phyloP scores from a whole-genome alignment of 2,329 filamentous ascomycete genomes.

The Gnomoniopsis sp. region DNA sequence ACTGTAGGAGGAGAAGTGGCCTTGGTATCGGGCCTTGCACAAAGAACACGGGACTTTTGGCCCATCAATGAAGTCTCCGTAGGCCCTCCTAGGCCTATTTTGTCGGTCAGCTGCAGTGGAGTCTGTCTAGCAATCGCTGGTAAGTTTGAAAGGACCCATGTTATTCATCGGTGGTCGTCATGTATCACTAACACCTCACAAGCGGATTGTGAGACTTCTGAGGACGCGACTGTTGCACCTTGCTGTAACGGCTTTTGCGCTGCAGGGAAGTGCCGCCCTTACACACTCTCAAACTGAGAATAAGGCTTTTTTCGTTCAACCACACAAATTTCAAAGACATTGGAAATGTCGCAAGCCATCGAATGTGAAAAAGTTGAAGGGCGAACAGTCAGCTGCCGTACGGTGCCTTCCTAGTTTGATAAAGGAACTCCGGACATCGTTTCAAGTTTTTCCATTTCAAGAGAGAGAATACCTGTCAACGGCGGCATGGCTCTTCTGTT shows the following conservation, averaged over 20 bases:
- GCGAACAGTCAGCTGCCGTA: no score
- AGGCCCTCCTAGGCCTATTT: constrained; percentile 7
- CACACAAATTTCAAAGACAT: neutral
- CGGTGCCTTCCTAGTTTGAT: no score
- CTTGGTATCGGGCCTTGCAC: neutral
- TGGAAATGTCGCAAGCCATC: neutral
- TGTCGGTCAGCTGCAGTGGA: constrained; percentile 10
- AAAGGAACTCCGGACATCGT: no score
- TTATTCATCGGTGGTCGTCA: neutral
- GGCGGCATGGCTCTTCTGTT: no score
- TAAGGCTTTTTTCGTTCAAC: neutral
- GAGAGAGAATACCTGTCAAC: no score
- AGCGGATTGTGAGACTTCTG: constrained; percentile 5
- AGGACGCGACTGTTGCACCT: neutral
- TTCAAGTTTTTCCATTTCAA: no score
- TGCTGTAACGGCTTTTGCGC: constrained; percentile 18
- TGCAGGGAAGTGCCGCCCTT: constrained; percentile 10
- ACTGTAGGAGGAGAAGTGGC: neutral
- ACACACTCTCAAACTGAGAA: neutral
- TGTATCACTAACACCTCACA: neutral
- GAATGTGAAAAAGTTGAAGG: no score
- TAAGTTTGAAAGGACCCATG: neutral
- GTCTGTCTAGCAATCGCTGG: constrained; percentile 9
- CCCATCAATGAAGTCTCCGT: constrained; percentile 12
- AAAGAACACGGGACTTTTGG: constrained; percentile 8